A percentile compares a stretch with the other conserved stretches of the same genome.
Evolutionary conservation across 306 rosid genomes (phyloP).

Genomic region (Glycine latifolia): DNA sequence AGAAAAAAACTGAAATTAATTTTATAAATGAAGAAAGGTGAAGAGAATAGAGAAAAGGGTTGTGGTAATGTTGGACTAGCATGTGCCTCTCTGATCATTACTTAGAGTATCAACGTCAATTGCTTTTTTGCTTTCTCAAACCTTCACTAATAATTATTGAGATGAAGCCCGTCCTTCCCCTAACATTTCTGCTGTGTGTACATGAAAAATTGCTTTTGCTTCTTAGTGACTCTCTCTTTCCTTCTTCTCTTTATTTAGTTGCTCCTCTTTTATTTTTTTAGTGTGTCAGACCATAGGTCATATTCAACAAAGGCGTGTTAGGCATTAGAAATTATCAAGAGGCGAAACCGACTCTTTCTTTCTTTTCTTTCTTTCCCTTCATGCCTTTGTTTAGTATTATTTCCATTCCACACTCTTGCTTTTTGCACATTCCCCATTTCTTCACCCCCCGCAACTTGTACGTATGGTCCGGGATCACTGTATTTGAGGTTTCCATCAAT

Average conservation of each 20-base stretch:
- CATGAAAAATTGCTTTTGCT: constrained; percentile 60
- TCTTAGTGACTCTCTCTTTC: constrained; percentile 53
- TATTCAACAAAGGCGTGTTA: constrained; percentile 53
- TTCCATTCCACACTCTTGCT: not conserved
- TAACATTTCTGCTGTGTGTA: not conserved
- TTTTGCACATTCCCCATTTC: constrained; percentile 12
- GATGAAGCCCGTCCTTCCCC: constrained; percentile 73
- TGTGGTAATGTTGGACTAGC: constrained; percentile 58
- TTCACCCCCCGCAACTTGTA: constrained; percentile 13
- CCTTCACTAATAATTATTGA: constrained; percentile 66
- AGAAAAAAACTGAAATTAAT: constrained; percentile 11
- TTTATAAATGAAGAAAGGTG: not conserved
- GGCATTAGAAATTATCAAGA: constrained; percentile 54
- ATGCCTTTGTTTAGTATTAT: too few species aligned
- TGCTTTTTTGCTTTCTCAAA: constrained; percentile 66
- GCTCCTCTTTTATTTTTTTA: constrained; percentile 18
- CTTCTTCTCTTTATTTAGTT: too few species aligned
- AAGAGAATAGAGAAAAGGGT: too few species aligned
- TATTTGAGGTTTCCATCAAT: not conserved
- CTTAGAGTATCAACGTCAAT: constrained; percentile 71
- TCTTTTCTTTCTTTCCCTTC: not conserved
- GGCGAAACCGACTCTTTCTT: constrained; percentile 31
- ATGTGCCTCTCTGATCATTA: constrained; percentile 82
- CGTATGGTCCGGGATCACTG: not conserved
- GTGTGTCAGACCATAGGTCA: constrained; percentile 62